Base-by-base conservation (phyloP, 139 green algal species). In the Tetraselmis chui region DNA sequence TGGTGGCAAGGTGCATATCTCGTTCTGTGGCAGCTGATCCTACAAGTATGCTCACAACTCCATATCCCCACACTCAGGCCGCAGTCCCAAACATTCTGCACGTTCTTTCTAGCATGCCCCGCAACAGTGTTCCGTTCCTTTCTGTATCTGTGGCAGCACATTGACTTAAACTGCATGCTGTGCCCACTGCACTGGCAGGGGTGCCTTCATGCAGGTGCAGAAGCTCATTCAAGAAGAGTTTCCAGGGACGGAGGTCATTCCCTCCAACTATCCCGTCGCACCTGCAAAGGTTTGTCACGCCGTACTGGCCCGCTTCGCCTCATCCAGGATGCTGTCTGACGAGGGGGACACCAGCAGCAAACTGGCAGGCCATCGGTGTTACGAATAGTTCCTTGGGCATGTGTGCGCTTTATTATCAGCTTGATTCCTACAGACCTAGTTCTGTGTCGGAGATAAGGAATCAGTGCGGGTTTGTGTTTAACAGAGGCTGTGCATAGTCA, bases 1-100 rank as follows among this genome's bases (percentile, higher is more conserved):
- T 2, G 85, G 79, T 2, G 83, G 83, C 27, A 76, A 79, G 1
- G 85, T 94, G 26, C 85, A 90, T 59, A 87, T 95, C 28, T 78
- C 79, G 5, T 95, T 88, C 83, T 95, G 92, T 81, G 88, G 80
- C 31, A 85, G 32, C 79, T 95, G 92, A 95, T 90, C 85, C 67
- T 92, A 89, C 83, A 92, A 84, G 85, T 91, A 58, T 76, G 81
- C 28, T 79, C 74, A 2, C 75, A 28, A 2, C 29, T 31, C 77
- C 28, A 26, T 1, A 5, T 59, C 31, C 23, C 26, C 31, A 1
- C 2, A 24, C 31, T 45, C 75, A 29, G 23, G 5, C 77, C 29
- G 27, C 30, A 30, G 45, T 27, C 45, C 18, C 32, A 79, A 1
- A 28, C 29, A 79, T 29, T 74, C 1, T 32, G 81, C 74, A 77